Percentiles rank a stretch among this genome's conserved stretches.
These are phyloP conservation scores for Coccomyxa sp. DNA, from an alignment of 139 green algal genomes.

Conservation along the genomic window DNA sequence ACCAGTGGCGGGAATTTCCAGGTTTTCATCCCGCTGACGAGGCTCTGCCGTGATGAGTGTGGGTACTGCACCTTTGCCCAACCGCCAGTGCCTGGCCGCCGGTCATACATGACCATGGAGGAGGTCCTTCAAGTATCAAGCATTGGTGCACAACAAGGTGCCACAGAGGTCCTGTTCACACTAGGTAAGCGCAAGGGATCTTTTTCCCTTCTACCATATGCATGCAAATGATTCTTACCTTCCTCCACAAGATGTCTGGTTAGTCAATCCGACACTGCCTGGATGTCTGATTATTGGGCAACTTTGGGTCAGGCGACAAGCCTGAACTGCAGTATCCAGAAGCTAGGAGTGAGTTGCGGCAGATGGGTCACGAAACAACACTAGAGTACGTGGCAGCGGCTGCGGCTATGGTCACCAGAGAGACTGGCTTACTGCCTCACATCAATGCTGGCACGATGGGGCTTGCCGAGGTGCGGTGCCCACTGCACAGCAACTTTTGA, in stretches of 20 bases:
- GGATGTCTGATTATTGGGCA: background rate
- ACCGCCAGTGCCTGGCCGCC: constrained; percentile 31
- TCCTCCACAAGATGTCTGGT: background rate
- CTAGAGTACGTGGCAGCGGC: constrained; percentile 70
- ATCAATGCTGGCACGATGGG: constrained; percentile 80
- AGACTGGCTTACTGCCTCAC: constrained; percentile 79
- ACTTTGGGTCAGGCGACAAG: constrained; percentile 62
- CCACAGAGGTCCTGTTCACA: constrained; percentile 85
- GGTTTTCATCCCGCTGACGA: constrained; percentile 87
- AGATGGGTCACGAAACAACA: constrained; percentile 61
- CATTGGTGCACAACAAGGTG: constrained; percentile 59
- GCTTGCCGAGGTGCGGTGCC: constrained; percentile 21
- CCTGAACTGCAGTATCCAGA: constrained; percentile 71
- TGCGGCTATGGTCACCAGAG: constrained; percentile 35
- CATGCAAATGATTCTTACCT: background rate
- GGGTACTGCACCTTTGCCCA: constrained; percentile 88
- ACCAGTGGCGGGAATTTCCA: constrained; percentile 16
- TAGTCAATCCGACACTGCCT: too few relatives aligned
- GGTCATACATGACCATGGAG: constrained; percentile 75
- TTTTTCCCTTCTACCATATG: background rate
- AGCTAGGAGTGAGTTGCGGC: constrained; percentile 61
- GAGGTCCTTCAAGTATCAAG: constrained; percentile 67
- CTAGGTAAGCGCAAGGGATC: constrained; percentile 45
- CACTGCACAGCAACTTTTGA: too few relatives aligned
- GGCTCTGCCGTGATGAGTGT: constrained; percentile 70